These are phyloP conservation scores for Rhododendron mucronatum DNA, from an alignment of 148 eudicot genomes.

Conservation along the genomic window DNA sequence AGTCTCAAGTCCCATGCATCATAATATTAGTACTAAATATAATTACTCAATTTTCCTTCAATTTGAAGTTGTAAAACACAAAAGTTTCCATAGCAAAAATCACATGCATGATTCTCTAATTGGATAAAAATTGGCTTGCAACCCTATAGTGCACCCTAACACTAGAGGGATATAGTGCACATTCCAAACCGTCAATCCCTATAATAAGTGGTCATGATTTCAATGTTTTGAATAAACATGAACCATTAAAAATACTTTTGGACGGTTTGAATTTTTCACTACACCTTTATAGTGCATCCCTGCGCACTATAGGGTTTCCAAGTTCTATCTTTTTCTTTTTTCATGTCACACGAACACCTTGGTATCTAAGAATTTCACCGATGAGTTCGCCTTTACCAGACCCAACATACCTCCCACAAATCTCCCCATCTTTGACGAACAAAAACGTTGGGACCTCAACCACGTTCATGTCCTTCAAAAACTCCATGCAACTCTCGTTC, in stretches of 20 bases:
- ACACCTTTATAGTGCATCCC: neutral
- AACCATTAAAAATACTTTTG: no score
- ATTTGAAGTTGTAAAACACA: neutral
- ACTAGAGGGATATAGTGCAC: no score
- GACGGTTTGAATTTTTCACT: no score
- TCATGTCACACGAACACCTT: conserved; percentile 6
- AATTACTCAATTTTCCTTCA: neutral
- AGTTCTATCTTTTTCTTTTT: conserved; percentile 44
- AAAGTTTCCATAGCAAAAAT: neutral
- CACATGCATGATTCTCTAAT: neutral
- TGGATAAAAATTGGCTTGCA: neutral
- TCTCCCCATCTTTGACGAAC: conserved; percentile 84
- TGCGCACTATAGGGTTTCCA: neutral
- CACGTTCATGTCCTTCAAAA: conserved; percentile 82
- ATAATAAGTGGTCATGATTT: no score
- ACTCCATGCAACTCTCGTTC: conserved; percentile 85
- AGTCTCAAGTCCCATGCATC: neutral
- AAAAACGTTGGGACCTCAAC: conserved; percentile 88
- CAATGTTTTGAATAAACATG: no score
- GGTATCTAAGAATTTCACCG: conserved; percentile 9
- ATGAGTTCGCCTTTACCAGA: conserved; percentile 86
- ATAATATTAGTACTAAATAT: neutral
- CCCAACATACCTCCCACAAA: conserved; percentile 87
- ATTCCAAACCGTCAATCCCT: no score
- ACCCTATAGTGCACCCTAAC: neutral